Base-by-base conservation (phyloP, 1,284 basidiomycete genomes). In the Ustilago lituana region DNA sequence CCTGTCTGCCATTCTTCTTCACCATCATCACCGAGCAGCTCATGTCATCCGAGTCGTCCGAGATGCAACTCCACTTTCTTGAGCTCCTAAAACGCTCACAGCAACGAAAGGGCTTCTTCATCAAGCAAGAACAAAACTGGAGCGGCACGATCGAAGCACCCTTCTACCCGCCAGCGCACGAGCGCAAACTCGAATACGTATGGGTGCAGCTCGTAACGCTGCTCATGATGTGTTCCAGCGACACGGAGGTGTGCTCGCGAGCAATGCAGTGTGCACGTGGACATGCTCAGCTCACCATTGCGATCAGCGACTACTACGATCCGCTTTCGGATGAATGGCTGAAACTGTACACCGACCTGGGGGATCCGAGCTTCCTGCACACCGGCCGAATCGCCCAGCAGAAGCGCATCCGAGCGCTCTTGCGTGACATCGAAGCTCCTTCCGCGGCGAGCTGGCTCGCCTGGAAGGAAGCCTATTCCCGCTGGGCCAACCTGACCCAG, bases 401-500 rank as follows among this genome's bases (percentile, higher is more conserved):
- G 83, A 93, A 90, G 81, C 87, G 90, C 3, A 87, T 92, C 22
- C 85, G 92, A 11, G 89, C 88, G 77, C 83, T 91, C 33, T 80
- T 92, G 52, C 87, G 90, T 5, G 82, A 87, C 52, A 85, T 91
- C 40, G 85, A 88, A 1, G 85, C 86, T 17, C 88, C 89, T 9
- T 87, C 87, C 23, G 86, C 87, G 1, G 86, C 88, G 10, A 87
- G 90, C 70, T 85, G 90, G 43, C 89, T 89, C 4, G 89, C 91
- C 2, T 93, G 92, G 92, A 85, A 89, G 68, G 90, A 92, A 78
- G 90, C 89, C 55, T 92, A 89, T 80, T 87, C 85, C 83, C 84
- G 89, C 52, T 90, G 89, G 89, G 83, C 84, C 24, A 80, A 83
- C 7, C 80, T 90, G 27, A 79, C 77, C 11, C 64, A 59, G 43